These are phyloP conservation scores for Larix kaempferi DNA, from an alignment of 75 land plant species.

Conservation along the genomic window DNA sequence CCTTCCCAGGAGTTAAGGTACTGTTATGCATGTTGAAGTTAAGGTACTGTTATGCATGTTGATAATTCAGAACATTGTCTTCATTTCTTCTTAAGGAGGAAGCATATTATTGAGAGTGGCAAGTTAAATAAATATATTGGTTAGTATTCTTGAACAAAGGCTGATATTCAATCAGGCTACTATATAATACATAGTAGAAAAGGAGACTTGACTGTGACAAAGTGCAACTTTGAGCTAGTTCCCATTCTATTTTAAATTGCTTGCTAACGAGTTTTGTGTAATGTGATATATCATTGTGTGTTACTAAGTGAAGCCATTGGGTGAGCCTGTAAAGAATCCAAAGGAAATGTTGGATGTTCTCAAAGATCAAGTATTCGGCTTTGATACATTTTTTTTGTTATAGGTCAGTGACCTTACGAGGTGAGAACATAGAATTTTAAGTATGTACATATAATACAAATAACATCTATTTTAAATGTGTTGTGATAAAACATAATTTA, in stretches of 20 bases:
- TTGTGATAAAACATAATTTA: neutral
- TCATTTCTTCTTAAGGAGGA: neutral
- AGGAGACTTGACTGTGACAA: neutral
- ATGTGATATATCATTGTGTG: neutral
- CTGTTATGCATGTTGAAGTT: no score
- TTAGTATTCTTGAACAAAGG: neutral
- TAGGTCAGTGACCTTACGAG: slow-evolving; percentile 91
- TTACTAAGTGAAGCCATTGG: slow-evolving; percentile 35
- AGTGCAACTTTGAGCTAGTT: neutral
- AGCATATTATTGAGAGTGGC: neutral
- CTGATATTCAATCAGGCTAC: neutral
- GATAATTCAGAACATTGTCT: neutral
- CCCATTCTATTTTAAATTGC: neutral
- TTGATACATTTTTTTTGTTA: slow-evolving; percentile 94
- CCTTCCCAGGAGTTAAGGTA: slow-evolving; percentile 87
- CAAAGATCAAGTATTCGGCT: slow-evolving; percentile 89
- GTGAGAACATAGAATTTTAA: slow-evolving; percentile 27
- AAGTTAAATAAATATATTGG: neutral
- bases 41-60: slow-evolving; percentile 2
- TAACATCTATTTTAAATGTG: neutral
- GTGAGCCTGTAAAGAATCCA: slow-evolving; percentile 63
- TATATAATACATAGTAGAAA: neutral
- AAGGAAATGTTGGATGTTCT: slow-evolving; percentile 67
- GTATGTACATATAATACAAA: neutral
- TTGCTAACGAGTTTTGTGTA: neutral